Percentiles rank a stretch among this genome's conserved stretches.
phyloP scores from a whole-genome alignment of 768 basidiomycete genomes.

The Russula lepida region DNA sequence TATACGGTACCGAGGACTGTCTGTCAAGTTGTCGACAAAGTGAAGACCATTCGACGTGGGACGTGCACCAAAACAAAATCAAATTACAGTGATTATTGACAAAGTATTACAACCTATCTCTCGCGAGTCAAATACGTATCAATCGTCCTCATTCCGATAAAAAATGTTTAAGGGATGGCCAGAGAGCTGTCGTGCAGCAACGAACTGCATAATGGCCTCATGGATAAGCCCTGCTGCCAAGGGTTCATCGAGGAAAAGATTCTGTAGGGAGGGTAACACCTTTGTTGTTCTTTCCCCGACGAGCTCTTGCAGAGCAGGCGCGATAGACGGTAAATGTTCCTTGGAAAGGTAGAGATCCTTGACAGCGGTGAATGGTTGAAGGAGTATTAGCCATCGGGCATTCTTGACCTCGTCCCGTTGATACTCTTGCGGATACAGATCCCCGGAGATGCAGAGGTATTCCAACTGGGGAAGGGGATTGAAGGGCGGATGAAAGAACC shows the following conservation, averaged over 20 bases:
- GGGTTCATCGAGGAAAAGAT: background rate
- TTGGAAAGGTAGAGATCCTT: background rate
- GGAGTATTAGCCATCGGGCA: background rate
- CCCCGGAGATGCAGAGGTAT: background rate
- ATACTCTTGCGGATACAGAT: background rate
- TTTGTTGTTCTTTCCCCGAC: background rate
- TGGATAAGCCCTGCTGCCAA: too few species aligned
- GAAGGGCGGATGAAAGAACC: too few species aligned
- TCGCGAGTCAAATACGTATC: too few species aligned
- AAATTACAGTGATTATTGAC: too few species aligned
- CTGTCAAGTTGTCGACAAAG: constrained; percentile 6
- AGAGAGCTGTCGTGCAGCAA: too few species aligned
- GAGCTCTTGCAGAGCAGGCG: background rate
- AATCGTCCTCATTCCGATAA: too few species aligned
- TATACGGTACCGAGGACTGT: too few species aligned
- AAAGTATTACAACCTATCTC: too few species aligned
- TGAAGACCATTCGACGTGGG: constrained; percentile 9
- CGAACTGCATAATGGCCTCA: too few species aligned
- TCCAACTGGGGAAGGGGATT: background rate
- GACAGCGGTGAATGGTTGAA: background rate
- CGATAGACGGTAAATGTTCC: background rate
- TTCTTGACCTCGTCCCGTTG: background rate
- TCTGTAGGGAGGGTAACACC: background rate
- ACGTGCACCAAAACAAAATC: too few species aligned
- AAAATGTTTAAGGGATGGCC: too few species aligned